Evolutionary conservation across 768 basidiomycete species (phyloP).

Genomic region (Megacollybia marginata): DNA sequence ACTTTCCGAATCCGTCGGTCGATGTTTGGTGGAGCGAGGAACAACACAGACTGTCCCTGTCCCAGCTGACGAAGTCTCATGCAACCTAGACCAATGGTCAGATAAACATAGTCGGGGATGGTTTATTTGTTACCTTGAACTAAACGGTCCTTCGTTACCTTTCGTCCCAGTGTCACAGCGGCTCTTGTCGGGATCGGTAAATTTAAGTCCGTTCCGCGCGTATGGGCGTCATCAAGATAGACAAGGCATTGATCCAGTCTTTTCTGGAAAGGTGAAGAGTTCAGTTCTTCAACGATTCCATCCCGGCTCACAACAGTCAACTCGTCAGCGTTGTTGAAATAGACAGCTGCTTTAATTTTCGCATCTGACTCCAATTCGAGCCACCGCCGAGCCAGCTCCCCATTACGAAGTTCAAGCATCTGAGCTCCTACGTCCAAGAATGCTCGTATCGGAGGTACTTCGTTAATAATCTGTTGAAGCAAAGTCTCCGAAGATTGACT

Average conservation of each 20-base stretch:
- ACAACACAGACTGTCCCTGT: conserved; percentile 37
- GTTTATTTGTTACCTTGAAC: neutral
- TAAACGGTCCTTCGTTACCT: conserved; percentile 44
- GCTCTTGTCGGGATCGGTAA: conserved; percentile 34
- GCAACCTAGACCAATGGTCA: conserved; percentile 29
- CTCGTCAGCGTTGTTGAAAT: conserved; percentile 31
- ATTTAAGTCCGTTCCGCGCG: conserved; percentile 45
- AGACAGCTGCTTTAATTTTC: conserved; percentile 30
- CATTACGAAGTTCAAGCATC: conserved; percentile 42
- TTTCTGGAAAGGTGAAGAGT: conserved; percentile 27
- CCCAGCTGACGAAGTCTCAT: conserved; percentile 49
- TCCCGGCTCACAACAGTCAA: conserved; percentile 28
- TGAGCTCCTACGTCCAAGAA: conserved; percentile 52
- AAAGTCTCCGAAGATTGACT: conserved; percentile 16
- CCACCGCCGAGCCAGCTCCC: conserved; percentile 33
- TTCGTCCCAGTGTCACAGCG: conserved; percentile 42
- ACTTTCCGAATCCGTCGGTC: conserved; percentile 26
- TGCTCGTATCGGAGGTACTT: conserved; percentile 34
- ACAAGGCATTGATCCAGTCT: conserved; percentile 31
- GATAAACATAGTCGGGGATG: conserved; percentile 30
- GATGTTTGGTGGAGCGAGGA: conserved; percentile 37
- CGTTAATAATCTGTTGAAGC: conserved; percentile 22
- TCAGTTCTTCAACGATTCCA: conserved; percentile 24
- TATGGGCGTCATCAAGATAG: conserved; percentile 50
- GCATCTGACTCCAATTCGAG: conserved; percentile 19